phyloP scores from a whole-genome alignment of 495 filamentous ascomycete genomes.

The Podospora australis region DNA sequence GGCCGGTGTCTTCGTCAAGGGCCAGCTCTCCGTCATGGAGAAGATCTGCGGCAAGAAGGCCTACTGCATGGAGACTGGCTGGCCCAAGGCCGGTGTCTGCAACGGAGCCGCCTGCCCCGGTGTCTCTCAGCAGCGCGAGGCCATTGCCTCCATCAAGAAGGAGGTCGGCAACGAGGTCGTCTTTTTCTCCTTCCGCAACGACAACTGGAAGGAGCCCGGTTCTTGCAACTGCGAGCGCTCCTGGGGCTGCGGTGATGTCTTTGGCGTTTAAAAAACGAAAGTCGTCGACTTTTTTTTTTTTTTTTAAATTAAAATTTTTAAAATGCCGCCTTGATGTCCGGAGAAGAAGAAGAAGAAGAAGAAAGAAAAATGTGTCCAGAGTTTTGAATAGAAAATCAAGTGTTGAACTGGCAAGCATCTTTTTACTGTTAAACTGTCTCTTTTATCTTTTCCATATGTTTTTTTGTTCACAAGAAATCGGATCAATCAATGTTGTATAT shows the following conservation, averaged over 20 bases:
- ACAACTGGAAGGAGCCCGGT: slow-evolving; percentile 74
- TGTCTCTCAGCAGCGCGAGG: slow-evolving; percentile 57
- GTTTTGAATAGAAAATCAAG: no score
- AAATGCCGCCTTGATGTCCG: slow-evolving; percentile 4
- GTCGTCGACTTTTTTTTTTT: neutral
- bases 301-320: slow-evolving; percentile 2
- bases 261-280: slow-evolving; percentile 31
- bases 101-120: slow-evolving; percentile 71
- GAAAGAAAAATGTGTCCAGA: no score
- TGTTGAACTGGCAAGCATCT: neutral
- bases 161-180: slow-evolving; percentile 50
- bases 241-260: slow-evolving; percentile 62
- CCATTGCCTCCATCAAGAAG: slow-evolving; percentile 58
- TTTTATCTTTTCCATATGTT: slow-evolving; percentile 11
- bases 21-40: slow-evolving; percentile 61
- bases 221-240: slow-evolving; percentile 66
- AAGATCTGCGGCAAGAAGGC: slow-evolving; percentile 60
- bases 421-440: neutral
- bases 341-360: no score
- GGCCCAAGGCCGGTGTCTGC: slow-evolving; percentile 63
- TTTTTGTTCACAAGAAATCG: slow-evolving; percentile 2
- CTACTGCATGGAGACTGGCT: slow-evolving; percentile 84
- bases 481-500: slow-evolving; percentile 2
- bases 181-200: slow-evolving; percentile 76
- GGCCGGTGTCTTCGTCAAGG: slow-evolving; percentile 67